Percentiles rank a stretch among this genome's conserved stretches.
Evolutionary conservation across 192 early-diverging fungal species (phyloP).

Genomic region (Geosiphon pyriformis): DNA sequence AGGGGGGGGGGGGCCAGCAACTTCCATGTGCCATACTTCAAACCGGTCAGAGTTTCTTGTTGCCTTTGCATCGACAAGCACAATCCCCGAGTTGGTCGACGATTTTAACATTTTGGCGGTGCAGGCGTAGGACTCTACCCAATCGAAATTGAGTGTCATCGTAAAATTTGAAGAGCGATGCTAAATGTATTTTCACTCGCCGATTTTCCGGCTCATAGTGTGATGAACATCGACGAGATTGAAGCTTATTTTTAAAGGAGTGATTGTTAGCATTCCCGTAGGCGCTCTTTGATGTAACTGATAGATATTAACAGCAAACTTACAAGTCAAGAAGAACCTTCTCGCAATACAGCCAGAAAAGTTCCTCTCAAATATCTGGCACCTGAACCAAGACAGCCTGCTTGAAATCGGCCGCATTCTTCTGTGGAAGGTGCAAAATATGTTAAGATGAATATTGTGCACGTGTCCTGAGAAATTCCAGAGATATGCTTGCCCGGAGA

Average conservation of each 20-base stretch:
- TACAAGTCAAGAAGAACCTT: no score
- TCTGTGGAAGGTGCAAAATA: no score
- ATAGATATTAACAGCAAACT: slow-evolving; percentile 7
- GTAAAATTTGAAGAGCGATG: slow-evolving; percentile 23
- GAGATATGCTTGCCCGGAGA: no score
- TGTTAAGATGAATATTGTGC: no score
- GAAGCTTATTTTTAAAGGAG: slow-evolving; percentile 1
- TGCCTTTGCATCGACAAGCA: slow-evolving; percentile 17
- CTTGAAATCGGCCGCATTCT: no score
- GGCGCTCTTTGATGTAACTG: slow-evolving; percentile 6
- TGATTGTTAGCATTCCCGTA: slow-evolving; percentile 3
- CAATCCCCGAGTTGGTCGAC: slow-evolving; percentile 11
- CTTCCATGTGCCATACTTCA: slow-evolving; percentile 26
- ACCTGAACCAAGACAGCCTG: no score
- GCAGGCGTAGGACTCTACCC: slow-evolving; percentile 9
- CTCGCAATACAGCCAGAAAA: no score
- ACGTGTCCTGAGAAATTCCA: no score
- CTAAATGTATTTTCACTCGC: slow-evolving; percentile 21
- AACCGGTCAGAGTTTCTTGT: slow-evolving; percentile 19
- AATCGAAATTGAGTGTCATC: slow-evolving; percentile 16
- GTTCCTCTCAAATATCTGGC: no score
- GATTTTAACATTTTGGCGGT: slow-evolving; percentile 23
- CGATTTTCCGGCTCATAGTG: slow-evolving; percentile 21
- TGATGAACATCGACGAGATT: slow-evolving; percentile 12
- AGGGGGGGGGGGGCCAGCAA: slow-evolving; percentile 1